Evolutionary conservation across 2,329 filamentous ascomycete genomes (phyloP).

Genomic region (Colletotrichum paranaense): DNA sequence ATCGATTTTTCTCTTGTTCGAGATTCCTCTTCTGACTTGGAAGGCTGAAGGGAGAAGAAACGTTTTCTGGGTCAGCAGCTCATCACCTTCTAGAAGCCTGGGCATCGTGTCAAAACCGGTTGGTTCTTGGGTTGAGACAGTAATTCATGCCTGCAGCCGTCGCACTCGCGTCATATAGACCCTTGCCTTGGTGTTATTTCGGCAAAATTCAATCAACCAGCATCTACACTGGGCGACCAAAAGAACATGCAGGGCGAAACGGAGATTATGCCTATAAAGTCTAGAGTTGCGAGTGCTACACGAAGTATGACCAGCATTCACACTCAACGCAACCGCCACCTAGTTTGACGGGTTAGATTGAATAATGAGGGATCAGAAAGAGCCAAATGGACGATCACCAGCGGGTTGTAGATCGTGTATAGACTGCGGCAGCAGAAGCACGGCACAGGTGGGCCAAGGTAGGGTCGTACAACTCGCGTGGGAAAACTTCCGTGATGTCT

Average conservation of each 20-base stretch:
- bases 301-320: neutral
- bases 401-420: neutral
- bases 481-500: neutral
- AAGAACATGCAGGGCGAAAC: neutral
- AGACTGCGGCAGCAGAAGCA: neutral
- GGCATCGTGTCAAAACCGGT: neutral
- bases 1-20: neutral
- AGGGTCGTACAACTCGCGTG: conserved; percentile 12
- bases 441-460: neutral
- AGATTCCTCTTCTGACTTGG: too few species aligned
- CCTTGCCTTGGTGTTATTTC: neutral
- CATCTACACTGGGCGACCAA: neutral
- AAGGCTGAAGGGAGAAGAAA: neutral
- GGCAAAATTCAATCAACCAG: neutral
- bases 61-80: neutral
- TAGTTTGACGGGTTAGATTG: neutral
- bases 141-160: conserved; percentile 16
- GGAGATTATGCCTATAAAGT: neutral
- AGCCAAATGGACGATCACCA: too few species aligned
- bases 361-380: neutral
- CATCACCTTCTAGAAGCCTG: neutral
- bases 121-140: neutral
- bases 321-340: neutral
- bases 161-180: neutral
- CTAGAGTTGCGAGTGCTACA: neutral